A percentile compares a stretch with the other conserved stretches of the same genome.
Conservation (phyloP, 257 asterid genomes). For the Catharanthus roseus region DNA sequence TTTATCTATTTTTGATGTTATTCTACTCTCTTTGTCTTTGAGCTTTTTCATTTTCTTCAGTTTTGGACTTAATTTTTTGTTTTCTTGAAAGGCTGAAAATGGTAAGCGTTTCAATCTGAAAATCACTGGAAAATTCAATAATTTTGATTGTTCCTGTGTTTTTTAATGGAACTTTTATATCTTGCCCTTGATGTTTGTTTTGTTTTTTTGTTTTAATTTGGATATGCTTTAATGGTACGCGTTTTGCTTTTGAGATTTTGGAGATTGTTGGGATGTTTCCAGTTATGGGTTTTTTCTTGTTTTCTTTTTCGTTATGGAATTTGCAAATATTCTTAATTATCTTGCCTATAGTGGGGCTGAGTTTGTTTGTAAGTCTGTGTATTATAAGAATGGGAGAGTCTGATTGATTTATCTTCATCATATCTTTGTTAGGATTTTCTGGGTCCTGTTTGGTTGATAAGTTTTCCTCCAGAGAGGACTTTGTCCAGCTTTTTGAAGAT, state of each 20-base stretch:
- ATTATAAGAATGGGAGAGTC: neutral
- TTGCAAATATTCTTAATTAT: neutral
- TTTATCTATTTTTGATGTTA: neutral
- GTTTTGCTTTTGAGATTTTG: neutral
- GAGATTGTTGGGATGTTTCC: neutral
- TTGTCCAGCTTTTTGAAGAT: conserved; percentile 34
- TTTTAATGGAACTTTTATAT: neutral
- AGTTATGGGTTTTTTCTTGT: neutral
- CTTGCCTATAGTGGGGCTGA: no score
- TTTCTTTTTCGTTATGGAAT: neutral
- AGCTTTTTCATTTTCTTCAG: neutral
- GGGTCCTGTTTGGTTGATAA: conserved; percentile 24
- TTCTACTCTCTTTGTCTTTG: neutral
- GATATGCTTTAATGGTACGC: neutral
- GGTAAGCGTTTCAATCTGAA: neutral
- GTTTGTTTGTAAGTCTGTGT: neutral
- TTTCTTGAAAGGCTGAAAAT: neutral
- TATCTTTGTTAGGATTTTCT: conserved; percentile 29
- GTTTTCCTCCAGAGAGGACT: conserved; percentile 15
- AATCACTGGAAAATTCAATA: no score
- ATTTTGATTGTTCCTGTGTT: neutral
- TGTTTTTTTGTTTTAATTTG: neutral
- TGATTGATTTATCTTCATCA: neutral
- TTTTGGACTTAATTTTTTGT: neutral
- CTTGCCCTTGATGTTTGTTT: neutral